phyloP scores from a whole-genome alignment of 768 basidiomycete species.

The Hypsizygus marmoreus region DNA sequence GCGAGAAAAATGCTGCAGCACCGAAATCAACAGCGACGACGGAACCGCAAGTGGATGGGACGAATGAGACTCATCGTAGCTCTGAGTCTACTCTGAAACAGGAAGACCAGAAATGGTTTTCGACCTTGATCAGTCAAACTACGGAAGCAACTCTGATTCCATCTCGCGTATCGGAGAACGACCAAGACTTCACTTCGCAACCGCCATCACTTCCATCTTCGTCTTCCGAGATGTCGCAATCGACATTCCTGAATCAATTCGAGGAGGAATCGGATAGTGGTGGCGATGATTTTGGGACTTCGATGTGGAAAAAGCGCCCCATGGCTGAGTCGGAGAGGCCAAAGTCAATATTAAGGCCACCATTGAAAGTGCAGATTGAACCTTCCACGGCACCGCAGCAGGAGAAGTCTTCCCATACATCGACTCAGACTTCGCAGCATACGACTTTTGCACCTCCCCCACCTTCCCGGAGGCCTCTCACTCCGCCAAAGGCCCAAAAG shows the following conservation, averaged over 20 bases:
- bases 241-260: slow-evolving; percentile 17
- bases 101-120: slow-evolving; percentile 30
- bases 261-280: slow-evolving; percentile 55
- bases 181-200: slow-evolving; percentile 2
- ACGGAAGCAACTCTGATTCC: slow-evolving; percentile 28
- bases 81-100: slow-evolving; percentile 32
- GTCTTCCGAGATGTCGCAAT: slow-evolving; percentile 16
- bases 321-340: slow-evolving; percentile 26
- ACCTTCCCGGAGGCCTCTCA: slow-evolving; percentile 21
- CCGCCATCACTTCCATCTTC: slow-evolving; percentile 26
- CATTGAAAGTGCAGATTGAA: slow-evolving; percentile 48
- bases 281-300: slow-evolving; percentile 41
- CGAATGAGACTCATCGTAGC: slow-evolving; percentile 15
- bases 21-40: slow-evolving; percentile 27
- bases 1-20: slow-evolving; percentile 28
- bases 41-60: slow-evolving; percentile 22
- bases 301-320: slow-evolving; percentile 46
- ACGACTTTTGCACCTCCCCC: slow-evolving; percentile 22
- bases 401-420: slow-evolving; percentile 6
- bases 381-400: slow-evolving; percentile 15
- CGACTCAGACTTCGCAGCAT: slow-evolving; percentile 13
- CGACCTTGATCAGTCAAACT: slow-evolving; percentile 19
- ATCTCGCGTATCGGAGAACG: slow-evolving; percentile 6
- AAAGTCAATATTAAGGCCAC: slow-evolving; percentile 39
- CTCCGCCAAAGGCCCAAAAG: slow-evolving; percentile 24